phyloP scores from a whole-genome alignment of 2,329 filamentous ascomycete genomes.

The Colletotrichum theobromicola region DNA sequence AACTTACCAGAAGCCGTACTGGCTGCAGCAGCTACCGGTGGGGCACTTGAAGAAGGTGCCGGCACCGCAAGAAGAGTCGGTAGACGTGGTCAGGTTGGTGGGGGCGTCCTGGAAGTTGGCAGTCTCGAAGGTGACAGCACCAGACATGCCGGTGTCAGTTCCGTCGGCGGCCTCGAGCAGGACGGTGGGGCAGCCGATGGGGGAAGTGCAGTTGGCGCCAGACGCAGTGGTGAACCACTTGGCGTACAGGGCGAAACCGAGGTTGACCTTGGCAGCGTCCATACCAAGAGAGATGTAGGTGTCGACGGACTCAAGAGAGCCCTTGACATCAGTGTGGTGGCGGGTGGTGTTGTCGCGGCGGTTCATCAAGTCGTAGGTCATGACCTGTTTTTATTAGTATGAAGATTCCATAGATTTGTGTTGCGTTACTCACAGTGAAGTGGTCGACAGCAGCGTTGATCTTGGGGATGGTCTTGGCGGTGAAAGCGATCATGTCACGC shows the following conservation, averaged over 20 bases:
- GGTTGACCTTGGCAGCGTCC: constrained; percentile 59
- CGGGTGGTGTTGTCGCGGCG: constrained; percentile 69
- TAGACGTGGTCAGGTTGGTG: constrained; percentile 8
- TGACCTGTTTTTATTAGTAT: constrained; percentile 45
- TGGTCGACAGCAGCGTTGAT: constrained; percentile 69
- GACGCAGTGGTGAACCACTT: constrained; percentile 68
- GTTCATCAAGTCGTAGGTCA: constrained; percentile 78
- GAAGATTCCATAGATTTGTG: rapidly evolving
- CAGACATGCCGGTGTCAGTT: constrained; percentile 58
- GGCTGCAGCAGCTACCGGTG: constrained; percentile 10
- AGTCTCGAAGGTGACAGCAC: constrained; percentile 44
- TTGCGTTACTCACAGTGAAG: constrained; percentile 52
- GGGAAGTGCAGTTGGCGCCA: constrained; percentile 45
- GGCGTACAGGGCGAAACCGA: constrained; percentile 73
- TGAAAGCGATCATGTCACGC: constrained; percentile 73
- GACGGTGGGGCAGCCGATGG: constrained; percentile 64
- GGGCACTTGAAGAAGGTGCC: constrained; percentile 16
- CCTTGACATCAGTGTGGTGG: constrained; percentile 66
- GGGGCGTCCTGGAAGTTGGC: constrained; percentile 29
- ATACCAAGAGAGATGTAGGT: constrained; percentile 65
- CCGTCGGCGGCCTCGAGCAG: constrained; percentile 66
- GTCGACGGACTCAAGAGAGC: constrained; percentile 59
- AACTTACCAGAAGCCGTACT: constrained; percentile 16
- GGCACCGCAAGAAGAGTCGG: background rate
- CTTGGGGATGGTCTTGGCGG: constrained; percentile 54